Evolutionary conservation across 352 stramenopile genomes (phyloP), one percentile per base, ranked within the genome.

Genomic region (Poterioochromonas sp.): DNA sequence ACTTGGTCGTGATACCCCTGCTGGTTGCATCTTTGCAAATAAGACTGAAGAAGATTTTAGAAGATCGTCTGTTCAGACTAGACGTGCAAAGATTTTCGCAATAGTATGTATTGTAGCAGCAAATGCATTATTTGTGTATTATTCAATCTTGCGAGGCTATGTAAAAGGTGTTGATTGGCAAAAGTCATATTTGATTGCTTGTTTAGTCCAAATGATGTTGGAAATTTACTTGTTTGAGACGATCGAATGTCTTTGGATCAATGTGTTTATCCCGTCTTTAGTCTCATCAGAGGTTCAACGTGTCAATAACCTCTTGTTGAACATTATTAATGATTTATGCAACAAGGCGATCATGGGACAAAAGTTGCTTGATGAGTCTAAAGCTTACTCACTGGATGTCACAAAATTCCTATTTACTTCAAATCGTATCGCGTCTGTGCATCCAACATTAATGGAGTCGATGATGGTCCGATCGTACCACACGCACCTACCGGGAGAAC

Each of bases 181-280:
- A n/a, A n/a, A 32, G 5, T 11, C 43, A n/a, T 74, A 53, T 35
- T 35, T 74, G 32, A 35, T 74, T 3, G 65, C 32, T 35, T 68
- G 11, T 3, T 15, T 74, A 15, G 65, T 74, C 5, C 65, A 74
- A n/a, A 43, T 74, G 20, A 29, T 54, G 8, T 5, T 54, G 22
- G 65, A 65, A 39, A 35, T 74, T 12, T 43, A 15, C 26, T 15
- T 74, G 32, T 18, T 58, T 11, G 65, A 74, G 32, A 74, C 65
- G 32, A 74, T 74, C 8, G 65, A 74, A n/a, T 74, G 65, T 35
- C 5, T 47, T 35, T 74, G 65, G 65, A 43, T 74, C 37, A 74
- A 74, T 35, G 73, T 47, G 5, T 34, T 74, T 32, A 11, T 74
- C 5, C 65, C 65, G 20, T 29, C 5, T n/a, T 20, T 74, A 12